These are phyloP conservation scores for Neurospora sp. DNA, from an alignment of 495 filamentous ascomycete species.

Conservation along the genomic window DNA sequence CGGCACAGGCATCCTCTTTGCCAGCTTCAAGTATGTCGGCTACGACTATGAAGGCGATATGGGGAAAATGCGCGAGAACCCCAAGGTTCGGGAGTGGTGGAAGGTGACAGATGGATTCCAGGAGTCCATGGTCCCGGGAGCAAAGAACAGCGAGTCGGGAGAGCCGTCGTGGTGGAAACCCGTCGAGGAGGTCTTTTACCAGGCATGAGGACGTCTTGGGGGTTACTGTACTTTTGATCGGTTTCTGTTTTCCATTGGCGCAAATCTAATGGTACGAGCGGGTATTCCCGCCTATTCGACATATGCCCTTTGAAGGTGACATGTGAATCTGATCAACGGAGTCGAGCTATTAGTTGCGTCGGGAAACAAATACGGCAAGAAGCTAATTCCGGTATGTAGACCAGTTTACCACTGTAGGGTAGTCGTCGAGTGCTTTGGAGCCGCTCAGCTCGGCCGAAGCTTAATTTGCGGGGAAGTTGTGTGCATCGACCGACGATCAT, in stretches of 20 bases:
- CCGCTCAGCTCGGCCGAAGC: neutral
- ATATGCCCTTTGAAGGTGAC: neutral
- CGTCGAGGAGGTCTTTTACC: conserved; percentile 64
- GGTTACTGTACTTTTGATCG: neutral
- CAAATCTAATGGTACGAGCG: neutral
- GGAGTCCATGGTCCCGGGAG: conserved; percentile 50
- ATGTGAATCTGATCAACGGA: neutral
- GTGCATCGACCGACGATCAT: neutral
- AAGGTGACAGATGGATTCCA: conserved; percentile 66
- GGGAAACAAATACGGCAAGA: neutral
- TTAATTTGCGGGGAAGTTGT: neutral
- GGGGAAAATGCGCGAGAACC: conserved; percentile 57
- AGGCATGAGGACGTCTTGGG: conserved; percentile 27
- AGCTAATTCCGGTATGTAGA: neutral
- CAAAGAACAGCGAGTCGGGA: conserved; percentile 50
- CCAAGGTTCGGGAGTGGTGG: conserved; percentile 70
- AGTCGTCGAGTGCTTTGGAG: neutral
- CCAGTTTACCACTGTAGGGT: neutral
- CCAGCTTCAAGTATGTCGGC: conserved; percentile 65
- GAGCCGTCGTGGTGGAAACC: conserved; percentile 60
- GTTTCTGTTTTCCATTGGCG: neutral
- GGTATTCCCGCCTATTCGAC: neutral
- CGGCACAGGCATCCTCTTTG: conserved; percentile 52
- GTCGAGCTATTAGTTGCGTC: neutral
- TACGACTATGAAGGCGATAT: conserved; percentile 60